A percentile compares a stretch with the other conserved stretches of the same genome.
phyloP scores from a whole-genome alignment of 495 filamentous ascomycete genomes.

The Neurospora tetraspora region DNA sequence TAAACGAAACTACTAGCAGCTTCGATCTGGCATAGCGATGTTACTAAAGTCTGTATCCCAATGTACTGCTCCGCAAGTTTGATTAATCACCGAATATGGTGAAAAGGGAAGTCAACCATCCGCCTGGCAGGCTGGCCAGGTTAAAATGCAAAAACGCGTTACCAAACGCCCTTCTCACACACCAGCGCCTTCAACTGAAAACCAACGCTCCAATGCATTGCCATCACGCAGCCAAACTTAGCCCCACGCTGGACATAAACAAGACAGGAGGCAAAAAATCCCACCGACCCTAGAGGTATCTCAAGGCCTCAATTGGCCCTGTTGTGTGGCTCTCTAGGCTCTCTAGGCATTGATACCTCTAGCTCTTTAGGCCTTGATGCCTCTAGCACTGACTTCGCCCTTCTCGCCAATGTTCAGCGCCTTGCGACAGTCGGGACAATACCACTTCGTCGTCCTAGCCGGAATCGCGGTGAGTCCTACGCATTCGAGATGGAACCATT shows the following conservation, averaged over 20 bases:
- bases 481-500: slow-evolving; percentile 94
- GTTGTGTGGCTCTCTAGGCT: slow-evolving; percentile 19
- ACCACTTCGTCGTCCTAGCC: slow-evolving; percentile 79
- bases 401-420: slow-evolving; percentile 52
- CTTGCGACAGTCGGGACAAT: slow-evolving; percentile 77
- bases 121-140: not conserved
- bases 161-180: not conserved
- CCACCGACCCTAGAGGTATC: not conserved
- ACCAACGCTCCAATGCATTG: not conserved
- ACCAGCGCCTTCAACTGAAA: not conserved
- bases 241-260: not conserved
- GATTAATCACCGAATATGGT: not conserved
- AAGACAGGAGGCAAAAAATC: not conserved
- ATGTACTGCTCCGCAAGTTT: not conserved
- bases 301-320: not conserved
- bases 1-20: not conserved
- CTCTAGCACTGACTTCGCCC: slow-evolving; percentile 44
- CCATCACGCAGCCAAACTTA: not conserved
- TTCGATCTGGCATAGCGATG: not conserved
- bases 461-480: slow-evolving; percentile 70
- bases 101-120: not conserved
- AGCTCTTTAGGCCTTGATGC: slow-evolving; percentile 35
- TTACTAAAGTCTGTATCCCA: not conserved
- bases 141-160: not conserved
- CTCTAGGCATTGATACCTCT: not conserved